Evolutionary conservation across 371 early-diverging fungal species (phyloP).

Genomic region (Circinella umbellata): DNA sequence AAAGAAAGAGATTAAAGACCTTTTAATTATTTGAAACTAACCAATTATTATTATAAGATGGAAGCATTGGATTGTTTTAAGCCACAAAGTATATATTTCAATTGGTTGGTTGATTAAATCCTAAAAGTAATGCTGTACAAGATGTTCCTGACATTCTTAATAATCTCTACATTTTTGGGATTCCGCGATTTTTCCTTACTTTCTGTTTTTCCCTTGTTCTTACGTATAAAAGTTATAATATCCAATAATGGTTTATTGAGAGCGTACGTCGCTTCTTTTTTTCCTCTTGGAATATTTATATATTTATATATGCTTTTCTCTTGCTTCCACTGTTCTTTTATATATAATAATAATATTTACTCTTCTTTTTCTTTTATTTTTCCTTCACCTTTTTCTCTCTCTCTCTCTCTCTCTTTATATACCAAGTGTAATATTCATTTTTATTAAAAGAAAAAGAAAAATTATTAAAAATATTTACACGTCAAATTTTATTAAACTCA

Average conservation of each 20-base stretch:
- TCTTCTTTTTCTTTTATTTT: background rate
- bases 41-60: too few relatives aligned
- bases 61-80: too few relatives aligned
- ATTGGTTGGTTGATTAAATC: too few relatives aligned
- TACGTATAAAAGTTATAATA: too few relatives aligned
- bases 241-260: slow-evolving; percentile 5
- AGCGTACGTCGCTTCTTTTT: slow-evolving; percentile 20
- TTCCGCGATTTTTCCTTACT: slow-evolving; percentile 15
- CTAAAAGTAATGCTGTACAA: background rate
- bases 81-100: too few relatives aligned
- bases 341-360: background rate
- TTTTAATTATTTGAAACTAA: too few relatives aligned
- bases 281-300: slow-evolving; percentile 5
- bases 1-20: too few relatives aligned
- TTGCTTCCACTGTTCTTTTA: background rate
- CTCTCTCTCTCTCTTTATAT: slow-evolving; percentile 1
- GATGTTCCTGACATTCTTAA: slow-evolving; percentile 13
- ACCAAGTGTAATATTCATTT: background rate
- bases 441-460: too few relatives aligned
- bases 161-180: slow-evolving; percentile 10
- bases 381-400: background rate
- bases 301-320: background rate
- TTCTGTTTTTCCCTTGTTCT: slow-evolving; percentile 13
- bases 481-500: too few relatives aligned
- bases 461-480: too few relatives aligned